Evolutionary conservation across 2,329 filamentous ascomycete species (phyloP), one percentile per base, ranked within the genome.

Genomic region (Sclerotinia nivalis): DNA sequence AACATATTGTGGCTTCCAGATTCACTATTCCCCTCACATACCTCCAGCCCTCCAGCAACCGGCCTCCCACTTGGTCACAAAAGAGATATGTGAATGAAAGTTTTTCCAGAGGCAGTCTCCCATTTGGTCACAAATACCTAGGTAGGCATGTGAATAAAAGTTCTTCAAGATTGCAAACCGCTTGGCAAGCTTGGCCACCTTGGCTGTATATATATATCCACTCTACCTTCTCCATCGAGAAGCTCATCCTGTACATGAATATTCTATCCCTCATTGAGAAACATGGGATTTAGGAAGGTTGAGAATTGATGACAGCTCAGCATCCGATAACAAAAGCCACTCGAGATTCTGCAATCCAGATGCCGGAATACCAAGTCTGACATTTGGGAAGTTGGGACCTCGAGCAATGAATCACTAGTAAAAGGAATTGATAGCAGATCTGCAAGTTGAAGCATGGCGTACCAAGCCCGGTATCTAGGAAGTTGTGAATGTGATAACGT

Each of bases 171-270:
- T 54, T 43, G 34, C 8, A n/a, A 55, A 40, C 34, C 31, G 28
- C 49, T 66, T 55, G 49, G 34, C 62, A 55, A 43, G n/a, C 49
- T 55, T 66, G 49, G 49, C 49, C n/a, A 55, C 13, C 62, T 66
- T 66, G 31, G 62, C 49, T 31, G 7, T 59, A 40, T 13, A 15
- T 40, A 49, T 18, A 68, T n/a, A 13, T 1, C 7, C 5, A n/a
- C 31, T 8, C 4, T 50, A 58, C 40, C 43, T 60, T 37, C 43
- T 22, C 40, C 20, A 34, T 50, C 22, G 8, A 49, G 66, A 60
- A 60, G 15, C 31, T 25, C 13, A 10, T 37, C 12, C 47, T 13
- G 13, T 40, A 37, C 22, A 12, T 37, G 22, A 50, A 64, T 0
- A 37, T n/a, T 6, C 13, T 12, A 25, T 50, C 15, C 22, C 15